phyloP scores from a whole-genome alignment of 139 green algal species.

The Haematococcus sp. region DNA sequence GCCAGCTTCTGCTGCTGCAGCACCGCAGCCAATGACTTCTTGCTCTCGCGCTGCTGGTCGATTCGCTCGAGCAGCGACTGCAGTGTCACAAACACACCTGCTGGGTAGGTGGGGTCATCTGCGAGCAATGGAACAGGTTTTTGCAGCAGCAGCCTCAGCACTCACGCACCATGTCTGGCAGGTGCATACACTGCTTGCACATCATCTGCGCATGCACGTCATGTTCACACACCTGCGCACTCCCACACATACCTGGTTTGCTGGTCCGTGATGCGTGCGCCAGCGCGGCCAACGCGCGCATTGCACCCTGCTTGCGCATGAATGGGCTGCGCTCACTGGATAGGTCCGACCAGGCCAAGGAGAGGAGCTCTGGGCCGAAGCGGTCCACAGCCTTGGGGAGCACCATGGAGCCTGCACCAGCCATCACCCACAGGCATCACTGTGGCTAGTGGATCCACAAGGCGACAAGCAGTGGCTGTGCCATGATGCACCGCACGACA shows the following conservation, averaged over 20 bases:
- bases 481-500: too few species aligned
- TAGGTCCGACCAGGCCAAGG: constrained; percentile 28
- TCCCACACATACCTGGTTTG: constrained; percentile 36
- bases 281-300: constrained; percentile 38
- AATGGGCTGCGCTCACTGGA: constrained; percentile 27
- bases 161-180: too few species aligned
- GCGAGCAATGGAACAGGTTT: background rate
- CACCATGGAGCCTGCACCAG: background rate
- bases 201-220: background rate
- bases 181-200: background rate
- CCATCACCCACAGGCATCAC: background rate
- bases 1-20: background rate
- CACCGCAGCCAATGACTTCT: background rate
- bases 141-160: too few species aligned
- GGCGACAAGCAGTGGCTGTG: too few species aligned
- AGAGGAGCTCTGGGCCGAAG: constrained; percentile 32
- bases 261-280: constrained; percentile 30
- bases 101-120: constrained; percentile 40
- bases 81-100: constrained; percentile 35
- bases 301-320: constrained; percentile 32
- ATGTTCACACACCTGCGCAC: too few species aligned
- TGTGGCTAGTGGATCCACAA: too few species aligned
- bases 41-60: constrained; percentile 3
- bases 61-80: constrained; percentile 32
- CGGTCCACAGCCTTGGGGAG: constrained; percentile 43